These are phyloP conservation scores for Suillus brevipes DNA, from an alignment of 768 basidiomycete genomes.

Conservation along the genomic window DNA sequence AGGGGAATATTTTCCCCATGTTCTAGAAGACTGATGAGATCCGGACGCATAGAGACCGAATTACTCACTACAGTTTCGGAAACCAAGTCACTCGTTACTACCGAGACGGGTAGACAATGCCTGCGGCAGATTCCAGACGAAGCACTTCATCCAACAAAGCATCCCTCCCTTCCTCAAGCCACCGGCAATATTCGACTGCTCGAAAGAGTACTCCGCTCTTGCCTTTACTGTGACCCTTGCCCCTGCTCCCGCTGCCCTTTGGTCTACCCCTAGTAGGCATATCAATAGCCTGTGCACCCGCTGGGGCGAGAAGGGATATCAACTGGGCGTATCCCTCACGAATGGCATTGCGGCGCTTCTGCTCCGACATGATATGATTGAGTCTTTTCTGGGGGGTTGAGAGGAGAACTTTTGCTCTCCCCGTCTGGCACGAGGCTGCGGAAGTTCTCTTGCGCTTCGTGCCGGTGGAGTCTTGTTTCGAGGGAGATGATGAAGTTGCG, in stretches of 20 bases:
- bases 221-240: slow-evolving; percentile 72
- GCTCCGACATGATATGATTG: slow-evolving; percentile 94
- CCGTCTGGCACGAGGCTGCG: slow-evolving; percentile 22
- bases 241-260: slow-evolving; percentile 69
- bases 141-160: slow-evolving; percentile 68
- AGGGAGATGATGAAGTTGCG: slow-evolving; percentile 11
- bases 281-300: slow-evolving; percentile 65
- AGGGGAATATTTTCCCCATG: neutral
- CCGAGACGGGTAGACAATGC: slow-evolving; percentile 34
- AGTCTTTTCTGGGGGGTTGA: slow-evolving; percentile 85
- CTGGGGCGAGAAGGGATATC: slow-evolving; percentile 79
- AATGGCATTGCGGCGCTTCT: slow-evolving; percentile 90
- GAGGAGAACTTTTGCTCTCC: slow-evolving; percentile 62
- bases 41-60: too few relatives aligned
- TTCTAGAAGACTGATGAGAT: slow-evolving; percentile 3
- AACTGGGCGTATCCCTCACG: slow-evolving; percentile 87
- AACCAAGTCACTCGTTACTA: neutral
- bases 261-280: slow-evolving; percentile 80
- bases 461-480: slow-evolving; percentile 15
- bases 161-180: slow-evolving; percentile 82
- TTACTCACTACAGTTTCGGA: neutral
- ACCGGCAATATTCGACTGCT: slow-evolving; percentile 81
- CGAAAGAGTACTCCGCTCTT: slow-evolving; percentile 89
- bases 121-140: slow-evolving; percentile 66
- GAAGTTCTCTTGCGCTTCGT: slow-evolving; percentile 26